Conservation (phyloP, 192 early-diverging fungal species). For the Backusella luteola region DNA sequence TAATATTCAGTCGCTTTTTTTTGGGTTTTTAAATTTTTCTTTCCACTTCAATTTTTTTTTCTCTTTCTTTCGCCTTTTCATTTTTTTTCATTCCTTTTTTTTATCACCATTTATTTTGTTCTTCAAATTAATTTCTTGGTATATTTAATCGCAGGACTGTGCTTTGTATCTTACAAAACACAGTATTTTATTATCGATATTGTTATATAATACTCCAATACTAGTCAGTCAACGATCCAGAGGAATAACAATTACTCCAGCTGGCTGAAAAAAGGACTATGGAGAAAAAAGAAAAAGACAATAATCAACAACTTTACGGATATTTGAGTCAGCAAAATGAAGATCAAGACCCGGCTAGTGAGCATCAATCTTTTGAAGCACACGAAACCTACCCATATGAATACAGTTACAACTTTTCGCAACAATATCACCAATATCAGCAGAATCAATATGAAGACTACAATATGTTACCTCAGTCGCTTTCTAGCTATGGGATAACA, state of each 20-base stretch:
- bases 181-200: not conserved
- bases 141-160: not conserved
- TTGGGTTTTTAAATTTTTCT: not conserved
- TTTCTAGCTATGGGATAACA: not conserved
- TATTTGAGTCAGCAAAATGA: not conserved
- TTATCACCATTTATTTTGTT: not conserved
- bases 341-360: not conserved
- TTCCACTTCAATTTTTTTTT: constrained; percentile 11
- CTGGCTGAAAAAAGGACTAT: not conserved
- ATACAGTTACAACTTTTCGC: constrained; percentile 1
- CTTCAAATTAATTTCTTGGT: not conserved
- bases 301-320: constrained; percentile 1
- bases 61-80: not conserved
- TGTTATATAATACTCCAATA: not conserved
- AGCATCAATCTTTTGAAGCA: not conserved
- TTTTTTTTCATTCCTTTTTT: too few species aligned
- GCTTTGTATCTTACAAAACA: not conserved
- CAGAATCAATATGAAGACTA: not conserved
- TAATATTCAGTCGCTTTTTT: not conserved
- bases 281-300: not conserved
- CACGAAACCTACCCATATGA: constrained; percentile 6
- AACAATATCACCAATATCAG: not conserved
- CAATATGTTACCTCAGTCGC: not conserved
- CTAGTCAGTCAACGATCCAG: not conserved
- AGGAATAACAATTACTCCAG: not conserved